Percentiles rank a stretch among this genome's conserved stretches.
These are phyloP conservation scores for Chrysoporthe deuterocubensis DNA, from an alignment of 2,329 filamentous ascomycete species.

Conservation along the genomic window DNA sequence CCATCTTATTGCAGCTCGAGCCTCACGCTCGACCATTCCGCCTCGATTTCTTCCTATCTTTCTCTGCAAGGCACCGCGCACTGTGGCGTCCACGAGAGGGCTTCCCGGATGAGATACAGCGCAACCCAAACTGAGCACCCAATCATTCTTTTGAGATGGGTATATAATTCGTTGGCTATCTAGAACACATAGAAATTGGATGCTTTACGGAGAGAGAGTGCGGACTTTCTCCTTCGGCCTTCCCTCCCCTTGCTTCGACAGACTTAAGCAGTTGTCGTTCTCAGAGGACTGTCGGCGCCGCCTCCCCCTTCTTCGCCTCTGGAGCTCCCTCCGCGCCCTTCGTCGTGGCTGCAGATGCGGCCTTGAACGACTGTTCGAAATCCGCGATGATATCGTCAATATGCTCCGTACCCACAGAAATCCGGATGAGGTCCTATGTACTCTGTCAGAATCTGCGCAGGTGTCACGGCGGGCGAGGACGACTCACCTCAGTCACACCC, in stretches of 20 bases:
- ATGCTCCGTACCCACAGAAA: conserved; percentile 94
- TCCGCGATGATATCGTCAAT: conserved; percentile 97
- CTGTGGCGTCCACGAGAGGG: neutral
- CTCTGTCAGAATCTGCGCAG: neutral
- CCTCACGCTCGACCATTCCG: neutral
- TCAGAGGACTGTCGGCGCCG: conserved; percentile 43
- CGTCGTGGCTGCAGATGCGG: conserved; percentile 52
- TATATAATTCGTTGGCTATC: neutral
- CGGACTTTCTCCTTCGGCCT: too few relatives aligned
- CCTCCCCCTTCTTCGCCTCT: conserved; percentile 44
- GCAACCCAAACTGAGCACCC: neutral
- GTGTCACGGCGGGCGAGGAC: neutral
- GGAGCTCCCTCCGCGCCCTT: conserved; percentile 36
- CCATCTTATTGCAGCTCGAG: neutral
- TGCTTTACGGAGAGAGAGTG: neutral
- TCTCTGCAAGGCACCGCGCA: neutral
- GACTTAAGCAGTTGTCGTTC: neutral
- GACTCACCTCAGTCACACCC: conserved; percentile 74
- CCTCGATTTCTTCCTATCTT: neutral
- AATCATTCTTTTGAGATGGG: neutral
- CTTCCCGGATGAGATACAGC: neutral
- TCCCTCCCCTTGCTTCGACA: neutral
- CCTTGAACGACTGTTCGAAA: conserved; percentile 87
- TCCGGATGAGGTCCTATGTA: conserved; percentile 82
- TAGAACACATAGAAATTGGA: neutral